phyloP scores from a whole-genome alignment of 2,329 filamentous ascomycete species.

The Fusarium multiceps region DNA sequence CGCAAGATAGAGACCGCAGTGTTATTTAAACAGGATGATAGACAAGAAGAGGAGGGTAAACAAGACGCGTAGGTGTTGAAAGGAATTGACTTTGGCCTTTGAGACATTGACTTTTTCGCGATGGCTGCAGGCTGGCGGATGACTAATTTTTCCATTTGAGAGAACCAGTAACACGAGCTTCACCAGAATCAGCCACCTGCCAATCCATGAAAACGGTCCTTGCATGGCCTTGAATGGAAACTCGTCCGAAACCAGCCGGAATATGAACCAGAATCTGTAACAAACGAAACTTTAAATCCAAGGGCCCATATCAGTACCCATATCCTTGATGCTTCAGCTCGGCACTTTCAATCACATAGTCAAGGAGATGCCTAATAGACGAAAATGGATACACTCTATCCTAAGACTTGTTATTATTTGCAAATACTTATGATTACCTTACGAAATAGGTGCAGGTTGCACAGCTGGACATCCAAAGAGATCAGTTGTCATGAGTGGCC shows the following conservation, averaged over 20 bases:
- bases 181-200: background rate
- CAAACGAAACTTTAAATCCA: slow-evolving; percentile 7
- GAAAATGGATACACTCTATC: background rate
- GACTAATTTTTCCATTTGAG: slow-evolving; percentile 4
- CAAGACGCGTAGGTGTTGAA: background rate
- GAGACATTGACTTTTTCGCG: background rate
- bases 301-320: background rate
- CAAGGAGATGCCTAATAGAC: background rate
- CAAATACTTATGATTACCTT: rapidly evolving
- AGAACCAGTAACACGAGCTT: background rate
- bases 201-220: slow-evolving; percentile 11
- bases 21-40: background rate
- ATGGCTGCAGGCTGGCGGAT: background rate
- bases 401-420: background rate
- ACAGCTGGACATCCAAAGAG: background rate
- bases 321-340: background rate
- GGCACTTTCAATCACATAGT: background rate
- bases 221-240: background rate
- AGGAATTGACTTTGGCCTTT: background rate
- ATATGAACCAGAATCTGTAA: slow-evolving; percentile 3
- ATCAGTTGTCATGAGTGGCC: background rate
- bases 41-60: background rate
- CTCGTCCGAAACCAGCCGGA: slow-evolving; percentile 21
- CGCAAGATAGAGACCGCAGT: background rate
- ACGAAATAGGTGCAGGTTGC: background rate